Percentiles rank a stretch among this genome's conserved stretches.
Conservation (phyloP, 106 monocot species). For the Dioscorea zingiberensis region DNA sequence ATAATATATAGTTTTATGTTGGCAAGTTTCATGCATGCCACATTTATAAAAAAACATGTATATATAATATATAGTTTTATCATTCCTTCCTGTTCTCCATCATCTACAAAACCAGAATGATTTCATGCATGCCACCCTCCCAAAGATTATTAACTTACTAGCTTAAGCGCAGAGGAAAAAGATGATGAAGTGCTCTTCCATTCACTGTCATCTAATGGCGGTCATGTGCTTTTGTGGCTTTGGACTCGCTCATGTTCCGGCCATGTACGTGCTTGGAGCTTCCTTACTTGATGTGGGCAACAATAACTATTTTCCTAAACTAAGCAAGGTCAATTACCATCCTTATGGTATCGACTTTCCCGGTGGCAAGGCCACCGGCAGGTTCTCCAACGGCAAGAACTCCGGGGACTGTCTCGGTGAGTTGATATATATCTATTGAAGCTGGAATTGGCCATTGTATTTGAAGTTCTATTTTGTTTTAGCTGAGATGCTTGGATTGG, state of each 20-base stretch:
- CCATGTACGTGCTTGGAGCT: constrained; percentile 56
- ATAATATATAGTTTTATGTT: too few species aligned
- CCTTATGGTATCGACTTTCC: constrained; percentile 55
- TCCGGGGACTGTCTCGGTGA: constrained; percentile 42
- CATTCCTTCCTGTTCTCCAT: too few species aligned
- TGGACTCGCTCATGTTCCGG: constrained; percentile 2
- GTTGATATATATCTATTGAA: neutral
- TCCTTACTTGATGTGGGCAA: constrained; percentile 65
- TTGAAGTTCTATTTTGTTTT: too few species aligned
- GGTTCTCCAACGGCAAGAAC: constrained; percentile 67
- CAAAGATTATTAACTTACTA: too few species aligned
- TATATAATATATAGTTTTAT: too few species aligned
- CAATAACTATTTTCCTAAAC: constrained; percentile 39
- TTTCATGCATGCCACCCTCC: too few species aligned
- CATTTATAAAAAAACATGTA: too few species aligned
- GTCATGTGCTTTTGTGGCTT: neutral
- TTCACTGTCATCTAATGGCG: neutral
- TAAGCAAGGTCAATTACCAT: constrained; percentile 47
- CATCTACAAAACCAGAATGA: too few species aligned
- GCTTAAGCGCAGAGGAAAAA: too few species aligned
- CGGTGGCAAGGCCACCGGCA: constrained; percentile 46
- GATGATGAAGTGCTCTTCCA: too few species aligned
- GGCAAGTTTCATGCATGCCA: too few species aligned
- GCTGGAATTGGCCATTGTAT: too few species aligned
- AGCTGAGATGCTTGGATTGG: constrained; percentile 65